Evolutionary conservation across 1,284 basidiomycete genomes (phyloP).

Genomic region (Phenoliferia sp.): DNA sequence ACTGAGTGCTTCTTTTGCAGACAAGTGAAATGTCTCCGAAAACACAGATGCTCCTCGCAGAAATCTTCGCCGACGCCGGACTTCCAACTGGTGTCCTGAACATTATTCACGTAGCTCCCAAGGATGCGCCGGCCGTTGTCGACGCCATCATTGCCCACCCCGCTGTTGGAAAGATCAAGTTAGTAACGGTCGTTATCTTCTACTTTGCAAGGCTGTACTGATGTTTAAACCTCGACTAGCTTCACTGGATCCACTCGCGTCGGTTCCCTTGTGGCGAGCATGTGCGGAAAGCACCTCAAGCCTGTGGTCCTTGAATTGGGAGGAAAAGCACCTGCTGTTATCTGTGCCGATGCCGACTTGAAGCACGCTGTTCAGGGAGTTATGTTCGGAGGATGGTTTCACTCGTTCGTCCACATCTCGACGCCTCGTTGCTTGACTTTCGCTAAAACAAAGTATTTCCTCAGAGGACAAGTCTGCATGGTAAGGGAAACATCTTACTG

Average conservation of each 20-base stretch:
- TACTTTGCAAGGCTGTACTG: neutral
- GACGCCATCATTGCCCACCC: constrained; percentile 57
- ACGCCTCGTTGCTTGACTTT: neutral
- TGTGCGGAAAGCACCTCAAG: constrained; percentile 46
- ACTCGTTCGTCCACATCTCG: too few relatives aligned
- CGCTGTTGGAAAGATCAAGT: constrained; percentile 48
- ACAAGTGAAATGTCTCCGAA: constrained; percentile 38
- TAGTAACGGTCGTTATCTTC: constrained; percentile 16
- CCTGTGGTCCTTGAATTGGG: constrained; percentile 45
- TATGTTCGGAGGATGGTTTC: constrained; percentile 56
- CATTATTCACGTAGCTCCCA: constrained; percentile 53
- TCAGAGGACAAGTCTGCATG: neutral
- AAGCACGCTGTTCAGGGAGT: constrained; percentile 45
- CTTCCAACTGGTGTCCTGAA: constrained; percentile 60
- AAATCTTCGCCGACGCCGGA: constrained; percentile 50
- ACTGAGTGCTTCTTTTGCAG: constrained; percentile 30
- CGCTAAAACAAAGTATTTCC: too few relatives aligned
- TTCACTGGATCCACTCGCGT: constrained; percentile 49
- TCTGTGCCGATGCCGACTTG: constrained; percentile 58
- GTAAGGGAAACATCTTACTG: neutral
- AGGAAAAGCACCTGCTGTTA: constrained; percentile 48
- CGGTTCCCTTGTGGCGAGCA: constrained; percentile 39
- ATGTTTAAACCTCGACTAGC: constrained; percentile 2
- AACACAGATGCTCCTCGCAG: constrained; percentile 37
- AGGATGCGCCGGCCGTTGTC: constrained; percentile 49